Evolutionary conservation across 2,329 filamentous ascomycete genomes (phyloP), one percentile per base, ranked within the genome.

Genomic region (Beauveria caledonica): DNA sequence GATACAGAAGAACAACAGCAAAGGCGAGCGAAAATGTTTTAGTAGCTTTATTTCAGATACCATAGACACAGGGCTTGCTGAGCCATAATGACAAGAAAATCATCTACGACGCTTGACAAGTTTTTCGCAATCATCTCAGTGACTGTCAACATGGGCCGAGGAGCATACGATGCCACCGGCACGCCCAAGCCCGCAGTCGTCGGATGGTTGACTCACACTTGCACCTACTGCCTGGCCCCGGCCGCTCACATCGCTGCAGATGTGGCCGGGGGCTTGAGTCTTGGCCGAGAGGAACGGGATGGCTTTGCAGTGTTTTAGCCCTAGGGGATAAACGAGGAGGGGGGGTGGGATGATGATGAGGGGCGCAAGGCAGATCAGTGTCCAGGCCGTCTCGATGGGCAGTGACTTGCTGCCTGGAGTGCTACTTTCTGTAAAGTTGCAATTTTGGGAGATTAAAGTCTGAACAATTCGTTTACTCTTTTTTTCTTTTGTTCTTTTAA

Each of bases 121-220:
- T n/a, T n/a, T n/a, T n/a, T n/a, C n/a, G n/a, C n/a, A n/a, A n/a
- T n/a, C n/a, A n/a, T n/a, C n/a, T 7, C 53, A 33, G 21, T 10
- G 7, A 6, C 10, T 33, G 25, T 33, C 46, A 59, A 51, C 29
- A 45, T 59, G 23, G 56, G 56, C 25, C 56, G 56, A 10, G 56
- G 56, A 13, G 36, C 46, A 6, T 58, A 58, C 56, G 46, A 59
- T 39, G 45, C 56, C 5, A 59, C 56, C 8, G 56, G 46, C 17
- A n/a, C 15, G 3, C 55, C 29, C 27, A 49, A 42, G 23, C 39
- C 56, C 40, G 13, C 17, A 27, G 52, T 55, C 40, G 29, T 21
- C 50, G 50, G 50, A 33, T 19, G 8, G 50, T 53, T 53, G 50
- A 53, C 50, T 53, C 50, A 53, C 50, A 11, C 13, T 6, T 15